Base-by-base conservation (phyloP, 2,329 filamentous ascomycete genomes). In the Venturia effusa region DNA sequence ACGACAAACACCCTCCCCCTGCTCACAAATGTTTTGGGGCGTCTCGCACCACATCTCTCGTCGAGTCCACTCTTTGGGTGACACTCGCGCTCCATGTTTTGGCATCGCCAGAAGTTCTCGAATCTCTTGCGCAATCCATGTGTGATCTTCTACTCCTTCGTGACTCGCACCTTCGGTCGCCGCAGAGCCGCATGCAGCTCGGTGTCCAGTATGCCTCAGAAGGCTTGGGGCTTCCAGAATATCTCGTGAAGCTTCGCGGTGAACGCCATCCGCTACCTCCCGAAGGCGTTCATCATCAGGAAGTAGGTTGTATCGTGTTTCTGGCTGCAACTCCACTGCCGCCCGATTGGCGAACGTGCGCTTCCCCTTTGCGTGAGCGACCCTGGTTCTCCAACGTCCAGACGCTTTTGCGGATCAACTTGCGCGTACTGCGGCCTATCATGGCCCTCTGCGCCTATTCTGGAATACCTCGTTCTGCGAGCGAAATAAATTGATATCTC, bases 401-500 rank as follows among this genome's bases (percentile, higher is more conserved):
- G 19, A 57, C 27, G 51, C 51, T n/a, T 27, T 57, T 15, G 51
- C 51, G 51, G 30, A 34, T 57, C 4, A 17, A 57, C 51, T 34
- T 34, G 51, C 51, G 51, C 59, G n/a, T 60, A n/a, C 19, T 27
- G 34, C 5, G 37, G 59, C 37, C 59, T 41, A 60, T 60, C 59
- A 60, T 27, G 27, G 24, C 37, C 13, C 15, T 27, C 17, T 3
- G 24, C 45, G 32, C 34, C 19, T 41, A 27, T 39, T 63, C 61
- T 41, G 27, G 61, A 59, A 41, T 30, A 6, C 45, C 27, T 63
- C 61, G 22, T 39, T 63, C 30, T 39, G 51, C 48, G 61, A 40
- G 45, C 45, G 51, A 63, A 37, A 48, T 45, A 63, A 48, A 41
- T 63, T 59, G 61, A 45, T 62, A 51, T 60, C 59, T 60, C 59